A percentile compares a stretch with the other conserved stretches of the same genome.
phyloP scores from a whole-genome alignment of 73 alveolate genomes.

The Tetrahymena malaccensis region DNA sequence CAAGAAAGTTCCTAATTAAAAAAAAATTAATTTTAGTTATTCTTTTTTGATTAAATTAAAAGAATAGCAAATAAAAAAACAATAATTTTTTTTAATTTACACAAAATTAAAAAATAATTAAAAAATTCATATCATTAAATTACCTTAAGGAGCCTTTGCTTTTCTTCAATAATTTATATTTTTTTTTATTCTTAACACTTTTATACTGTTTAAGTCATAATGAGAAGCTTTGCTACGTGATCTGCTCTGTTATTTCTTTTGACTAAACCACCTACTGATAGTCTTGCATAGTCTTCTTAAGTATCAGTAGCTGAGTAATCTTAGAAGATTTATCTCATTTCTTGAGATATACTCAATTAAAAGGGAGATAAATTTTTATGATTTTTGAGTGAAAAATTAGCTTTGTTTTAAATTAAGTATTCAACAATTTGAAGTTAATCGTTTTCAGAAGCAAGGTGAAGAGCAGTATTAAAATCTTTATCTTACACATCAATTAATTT shows the following conservation, averaged over 20 bases:
- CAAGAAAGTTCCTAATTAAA: not conserved
- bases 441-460: conserved; percentile 32
- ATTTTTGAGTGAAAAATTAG: conserved; percentile 11
- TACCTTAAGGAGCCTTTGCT: not conserved
- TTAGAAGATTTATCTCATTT: not conserved
- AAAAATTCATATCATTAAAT: too few species aligned
- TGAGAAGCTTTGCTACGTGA: conserved; percentile 10
- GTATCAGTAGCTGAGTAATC: not conserved
- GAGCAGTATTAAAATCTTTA: conserved; percentile 22
- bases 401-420: conserved; percentile 6
- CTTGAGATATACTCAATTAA: conserved; percentile 8
- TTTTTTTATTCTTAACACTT: not conserved
- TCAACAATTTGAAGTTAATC: conserved; percentile 15
- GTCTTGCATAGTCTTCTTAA: conserved; percentile 14
- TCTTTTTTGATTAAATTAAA: too few species aligned
- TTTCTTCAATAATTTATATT: not conserved
- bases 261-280: conserved; percentile 15
- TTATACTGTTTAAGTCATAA: not conserved
- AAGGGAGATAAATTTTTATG: conserved; percentile 4
- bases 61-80: too few species aligned
- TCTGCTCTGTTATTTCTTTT: conserved; percentile 26
- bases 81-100: too few species aligned
- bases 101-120: too few species aligned
- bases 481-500: conserved; percentile 12
- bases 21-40: too few species aligned